Conservation (phyloP, 495 filamentous ascomycete genomes). For the Daldinia loculata region DNA sequence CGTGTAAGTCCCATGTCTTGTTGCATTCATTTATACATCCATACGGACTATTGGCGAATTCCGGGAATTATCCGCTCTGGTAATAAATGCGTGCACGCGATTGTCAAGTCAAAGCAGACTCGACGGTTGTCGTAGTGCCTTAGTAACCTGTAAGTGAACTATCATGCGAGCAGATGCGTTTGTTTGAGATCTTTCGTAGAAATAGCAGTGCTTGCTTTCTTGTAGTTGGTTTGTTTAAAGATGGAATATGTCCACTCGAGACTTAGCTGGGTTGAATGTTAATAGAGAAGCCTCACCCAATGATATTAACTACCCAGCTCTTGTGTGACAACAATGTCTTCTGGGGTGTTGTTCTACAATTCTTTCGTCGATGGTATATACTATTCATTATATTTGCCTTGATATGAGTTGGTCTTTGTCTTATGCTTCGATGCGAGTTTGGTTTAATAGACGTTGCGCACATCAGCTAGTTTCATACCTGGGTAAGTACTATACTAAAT, state of each 20-base stretch:
- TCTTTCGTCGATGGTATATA: background rate
- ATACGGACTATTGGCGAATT: background rate
- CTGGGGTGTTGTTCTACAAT: background rate
- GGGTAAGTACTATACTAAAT: no score
- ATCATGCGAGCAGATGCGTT: background rate
- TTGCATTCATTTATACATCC: background rate
- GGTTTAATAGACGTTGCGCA: no score
- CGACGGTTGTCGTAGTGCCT: background rate
- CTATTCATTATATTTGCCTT: background rate
- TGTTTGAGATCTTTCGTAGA: background rate
- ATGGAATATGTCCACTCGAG: background rate
- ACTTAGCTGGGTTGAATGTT: background rate
- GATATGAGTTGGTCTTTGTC: no score
- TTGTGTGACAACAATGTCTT: background rate
- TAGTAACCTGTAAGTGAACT: background rate
- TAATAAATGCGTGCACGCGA: background rate
- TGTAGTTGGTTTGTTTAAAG: background rate
- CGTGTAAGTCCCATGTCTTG: background rate
- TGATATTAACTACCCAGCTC: background rate
- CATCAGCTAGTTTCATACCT: no score
- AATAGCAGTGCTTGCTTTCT: background rate
- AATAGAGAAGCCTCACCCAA: background rate
- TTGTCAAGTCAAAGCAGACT: background rate
- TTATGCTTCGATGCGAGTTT: no score
- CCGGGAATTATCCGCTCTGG: background rate